Percentiles rank a stretch among this genome's conserved stretches.
Evolutionary conservation across 371 early-diverging fungal species (phyloP).

Genomic region (Mucor saturninus): DNA sequence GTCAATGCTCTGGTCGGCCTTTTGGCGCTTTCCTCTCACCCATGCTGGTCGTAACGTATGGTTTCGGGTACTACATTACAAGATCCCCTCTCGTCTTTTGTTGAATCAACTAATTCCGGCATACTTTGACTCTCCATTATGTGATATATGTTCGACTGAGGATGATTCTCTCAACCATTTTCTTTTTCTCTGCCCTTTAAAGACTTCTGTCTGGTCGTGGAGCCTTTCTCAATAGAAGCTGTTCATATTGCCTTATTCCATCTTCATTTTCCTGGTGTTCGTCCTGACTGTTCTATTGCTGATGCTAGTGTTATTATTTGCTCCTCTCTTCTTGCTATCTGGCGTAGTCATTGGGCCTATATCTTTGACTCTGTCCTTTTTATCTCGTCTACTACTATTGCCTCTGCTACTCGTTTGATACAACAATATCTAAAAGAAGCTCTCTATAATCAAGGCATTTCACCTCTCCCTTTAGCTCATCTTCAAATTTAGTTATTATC

Average conservation of each 20-base stretch:
- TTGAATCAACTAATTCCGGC: constrained; percentile 13
- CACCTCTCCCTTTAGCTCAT: constrained; percentile 21
- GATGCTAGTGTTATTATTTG: constrained; percentile 14
- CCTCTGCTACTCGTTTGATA: constrained; percentile 17
- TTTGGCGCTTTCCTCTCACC: constrained; percentile 17
- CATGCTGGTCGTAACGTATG: constrained; percentile 16
- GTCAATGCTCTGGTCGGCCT: constrained; percentile 13
- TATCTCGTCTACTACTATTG: constrained; percentile 15
- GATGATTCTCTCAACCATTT: constrained; percentile 17
- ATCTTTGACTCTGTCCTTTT: constrained; percentile 20
- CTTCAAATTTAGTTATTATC: constrained; percentile 20
- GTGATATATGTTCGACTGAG: constrained; percentile 14
- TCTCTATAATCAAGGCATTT: constrained; percentile 22
- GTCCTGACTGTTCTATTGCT: constrained; percentile 19
- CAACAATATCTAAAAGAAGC: constrained; percentile 19
- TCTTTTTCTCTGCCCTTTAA: constrained; percentile 16
- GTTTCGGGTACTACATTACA: constrained; percentile 20
- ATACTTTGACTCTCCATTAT: constrained; percentile 14
- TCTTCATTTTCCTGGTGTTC: constrained; percentile 21
- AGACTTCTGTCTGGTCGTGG: constrained; percentile 20
- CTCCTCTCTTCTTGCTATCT: constrained; percentile 22
- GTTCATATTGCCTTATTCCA: constrained; percentile 17
- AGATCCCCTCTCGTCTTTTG: constrained; percentile 14
- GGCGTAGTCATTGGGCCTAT: constrained; percentile 19
- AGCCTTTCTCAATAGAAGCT: constrained; percentile 20